Evolutionary conservation across 805 yeast genomes (phyloP), one percentile per base, ranked within the genome.

Genomic region (Komagataella populi): DNA sequence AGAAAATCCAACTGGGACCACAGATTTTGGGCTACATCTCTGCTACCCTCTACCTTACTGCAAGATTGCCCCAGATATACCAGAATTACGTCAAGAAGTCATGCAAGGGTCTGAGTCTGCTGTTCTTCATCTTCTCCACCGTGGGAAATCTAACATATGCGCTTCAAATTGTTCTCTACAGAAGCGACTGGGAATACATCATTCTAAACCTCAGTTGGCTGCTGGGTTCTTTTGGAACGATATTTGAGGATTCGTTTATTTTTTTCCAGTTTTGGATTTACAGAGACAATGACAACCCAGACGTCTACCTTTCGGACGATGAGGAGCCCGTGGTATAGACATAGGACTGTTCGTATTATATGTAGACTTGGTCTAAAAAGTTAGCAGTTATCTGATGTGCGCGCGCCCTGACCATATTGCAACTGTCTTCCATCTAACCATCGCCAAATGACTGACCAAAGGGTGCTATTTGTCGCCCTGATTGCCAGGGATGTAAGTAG

Each of bases 101-200:
- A 4, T 89, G 89, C 51, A 76, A 79, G 52, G 98, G 98, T 1
- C 82, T 93, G 58, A 84, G 96, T 52, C 77, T 91, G 55, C 76
- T 87, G 50, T 86, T 85, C 66, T 84, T 85, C 68, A 65, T 85
- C 56, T 80, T 84, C 55, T 83, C 90, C 30, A 76, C 84, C 7
- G 68, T 84, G 58, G 95, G 93, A 17, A 85, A 85, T 63, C 60
- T 84, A 55, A 81, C 91, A 4, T 86, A 83, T 59, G 86, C 89
- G 20, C 76, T 80, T 48, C 89, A 84, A 61, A 84, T 85, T 51
- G 65, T 86, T 53, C 70, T 81, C 55, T 84, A 74, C 64, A 70
- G 90, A 57, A 71, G 71, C 48, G 91, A 86, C 60, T 57, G 68
- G 55, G 71, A 73, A 43, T 85, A 85, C 68, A 58, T 86, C 46